phyloP scores from a whole-genome alignment of 306 rosid species.

The Rosa multiflora region DNA sequence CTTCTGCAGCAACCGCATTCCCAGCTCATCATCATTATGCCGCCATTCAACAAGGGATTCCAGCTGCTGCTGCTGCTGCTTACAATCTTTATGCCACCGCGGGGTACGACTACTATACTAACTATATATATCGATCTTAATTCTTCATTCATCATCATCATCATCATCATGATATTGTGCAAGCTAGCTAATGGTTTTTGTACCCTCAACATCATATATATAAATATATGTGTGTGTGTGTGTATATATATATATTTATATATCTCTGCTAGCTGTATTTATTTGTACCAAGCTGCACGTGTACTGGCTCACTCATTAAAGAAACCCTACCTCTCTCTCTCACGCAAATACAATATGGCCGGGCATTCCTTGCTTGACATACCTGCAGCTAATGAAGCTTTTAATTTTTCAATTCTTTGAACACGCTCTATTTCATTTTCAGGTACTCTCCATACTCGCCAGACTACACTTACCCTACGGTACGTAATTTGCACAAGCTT shows the following conservation, averaged over 20 bases:
- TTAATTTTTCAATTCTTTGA: not conserved
- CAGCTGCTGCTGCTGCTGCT: constrained; percentile 68
- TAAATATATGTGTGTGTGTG: no score
- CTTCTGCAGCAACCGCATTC: constrained; percentile 80
- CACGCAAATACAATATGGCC: no score
- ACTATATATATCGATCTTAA: not conserved
- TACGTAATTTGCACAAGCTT: constrained; percentile 37
- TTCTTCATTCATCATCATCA: not conserved
- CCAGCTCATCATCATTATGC: constrained; percentile 73
- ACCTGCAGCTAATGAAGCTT: no score
- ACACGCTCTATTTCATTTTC: constrained; percentile 20
- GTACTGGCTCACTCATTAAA: no score
- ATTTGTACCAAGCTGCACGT: no score
- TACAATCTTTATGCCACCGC: constrained; percentile 50
- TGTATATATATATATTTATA: no score
- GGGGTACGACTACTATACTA: constrained; percentile 12
- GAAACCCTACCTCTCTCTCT: no score
- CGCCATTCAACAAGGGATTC: constrained; percentile 90
- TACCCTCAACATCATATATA: no score
- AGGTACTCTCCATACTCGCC: constrained; percentile 98
- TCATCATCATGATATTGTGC: not conserved
- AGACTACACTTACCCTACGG: constrained; percentile 92
- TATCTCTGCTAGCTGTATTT: no score
- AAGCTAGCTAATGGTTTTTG: not conserved
- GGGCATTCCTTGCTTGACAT: no score